Evolutionary conservation across 2,329 filamentous ascomycete genomes (phyloP), one percentile per base, ranked within the genome.

Genomic region (Alternaria sp.): DNA sequence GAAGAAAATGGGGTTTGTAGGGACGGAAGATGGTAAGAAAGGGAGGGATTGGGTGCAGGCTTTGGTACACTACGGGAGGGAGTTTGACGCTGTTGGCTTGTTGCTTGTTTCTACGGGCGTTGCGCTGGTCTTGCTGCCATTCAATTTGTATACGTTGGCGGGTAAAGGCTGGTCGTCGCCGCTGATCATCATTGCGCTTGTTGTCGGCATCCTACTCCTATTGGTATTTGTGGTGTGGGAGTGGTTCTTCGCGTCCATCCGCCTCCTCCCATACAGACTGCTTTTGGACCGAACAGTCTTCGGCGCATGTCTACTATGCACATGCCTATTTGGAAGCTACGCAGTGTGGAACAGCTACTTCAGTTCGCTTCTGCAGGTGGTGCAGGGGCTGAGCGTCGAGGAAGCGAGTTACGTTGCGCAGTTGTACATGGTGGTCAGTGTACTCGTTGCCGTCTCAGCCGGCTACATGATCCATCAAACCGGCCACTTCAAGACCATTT

Each of bases 111-210:
- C 83, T 0, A 79, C 76, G 2, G 89, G 88, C 2, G 81, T 90
- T 56, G 80, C 84, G 0, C 75, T 91, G 10, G 85, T 92, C 68
- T 79, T 92, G 14, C 82, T 92, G 5, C 87, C 90, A 84, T 92
- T 75, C 81, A 42, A 80, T 90, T 39, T 73, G n/a, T 72, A 69
- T 65, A 55, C 61, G 2, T 66, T 69, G 24, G 61, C 67, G 48
- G 66, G 33, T 36, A 66, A 56, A 55, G 45, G 11, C 36, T 69
- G 52, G 77, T 31, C 45, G 0, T 70, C 73, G 5, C 50, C 66
- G 3, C 60, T 71, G 26, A 72, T 80, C 42, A 75, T 80, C 56
- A 62, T 63, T 61, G 72, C 78, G 65, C 61, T 78, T 4, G 66
- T 77, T 7, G 23, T 77, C 11, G 77, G 77, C 6, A 56, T 74